Conservation (phyloP, 148 eudicot species). For the Arctostaphylos glauca region DNA sequence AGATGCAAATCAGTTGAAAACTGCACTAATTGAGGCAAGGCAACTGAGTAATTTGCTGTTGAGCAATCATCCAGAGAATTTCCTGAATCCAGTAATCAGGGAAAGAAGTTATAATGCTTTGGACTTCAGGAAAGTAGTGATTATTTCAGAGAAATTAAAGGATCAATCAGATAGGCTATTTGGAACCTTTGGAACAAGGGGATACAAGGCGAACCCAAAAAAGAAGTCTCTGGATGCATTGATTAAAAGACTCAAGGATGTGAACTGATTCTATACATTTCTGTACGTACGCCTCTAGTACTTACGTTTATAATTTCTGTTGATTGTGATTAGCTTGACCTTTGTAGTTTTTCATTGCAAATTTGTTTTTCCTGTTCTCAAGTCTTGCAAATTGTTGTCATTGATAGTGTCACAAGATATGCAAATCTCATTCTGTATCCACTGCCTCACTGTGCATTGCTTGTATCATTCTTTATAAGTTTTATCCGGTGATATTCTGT, state of each 20-base stretch:
- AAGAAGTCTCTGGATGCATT: conserved; percentile 85
- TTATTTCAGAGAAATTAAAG: conserved; percentile 77
- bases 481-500: conserved; percentile 13
- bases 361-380: conserved; percentile 22
- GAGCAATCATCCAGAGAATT: conserved; percentile 89
- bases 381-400: conserved; percentile 6
- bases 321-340: conserved; percentile 29
- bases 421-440: conserved; percentile 42
- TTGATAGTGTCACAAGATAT: conserved; percentile 31
- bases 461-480: conserved; percentile 31
- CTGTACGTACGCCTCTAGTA: conserved; percentile 36
- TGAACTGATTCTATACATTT: conserved; percentile 45
- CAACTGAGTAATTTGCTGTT: conserved; percentile 80
- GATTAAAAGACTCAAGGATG: conserved; percentile 90
- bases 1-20: conserved; percentile 64
- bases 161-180: conserved; percentile 84
- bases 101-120: conserved; percentile 82
- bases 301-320: conserved; percentile 22
- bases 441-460: conserved; percentile 27
- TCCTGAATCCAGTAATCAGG: conserved; percentile 85
- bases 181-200: conserved; percentile 74
- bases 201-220: conserved; percentile 72
- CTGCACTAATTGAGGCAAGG: conserved; percentile 71
- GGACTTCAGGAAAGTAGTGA: conserved; percentile 83
- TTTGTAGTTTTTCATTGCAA: conserved; percentile 27